These are phyloP conservation scores for Melampsora larici-populina DNA, from an alignment of 1,284 basidiomycete species.

Conservation along the genomic window DNA sequence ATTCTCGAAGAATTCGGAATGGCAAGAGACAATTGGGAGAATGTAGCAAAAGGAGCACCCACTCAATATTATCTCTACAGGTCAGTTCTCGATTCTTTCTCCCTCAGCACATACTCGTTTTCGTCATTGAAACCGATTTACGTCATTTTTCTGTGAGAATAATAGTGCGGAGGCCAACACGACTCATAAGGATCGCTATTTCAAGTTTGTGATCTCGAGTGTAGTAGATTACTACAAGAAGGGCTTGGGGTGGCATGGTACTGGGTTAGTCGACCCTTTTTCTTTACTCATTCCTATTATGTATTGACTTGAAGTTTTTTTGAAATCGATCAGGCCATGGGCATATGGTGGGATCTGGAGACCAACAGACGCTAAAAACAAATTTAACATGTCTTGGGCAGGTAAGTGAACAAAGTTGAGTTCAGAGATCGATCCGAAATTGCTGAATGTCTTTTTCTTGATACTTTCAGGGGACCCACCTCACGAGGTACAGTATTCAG, in stretches of 20 bases:
- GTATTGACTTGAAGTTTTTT: neutral
- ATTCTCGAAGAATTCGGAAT: slow-evolving; percentile 49
- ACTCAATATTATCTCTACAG: slow-evolving; percentile 39
- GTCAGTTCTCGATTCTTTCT: neutral
- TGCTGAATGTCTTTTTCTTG: neutral
- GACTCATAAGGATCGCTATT: slow-evolving; percentile 46
- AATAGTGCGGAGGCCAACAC: slow-evolving; percentile 45
- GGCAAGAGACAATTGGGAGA: slow-evolving; percentile 49
- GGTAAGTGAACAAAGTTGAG: slow-evolving; percentile 43
- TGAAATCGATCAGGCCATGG: slow-evolving; percentile 45
- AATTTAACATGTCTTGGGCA: slow-evolving; percentile 45
- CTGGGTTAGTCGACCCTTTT: slow-evolving; percentile 24
- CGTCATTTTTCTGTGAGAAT: neutral
- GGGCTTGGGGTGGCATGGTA: slow-evolving; percentile 27
- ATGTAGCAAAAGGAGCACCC: slow-evolving; percentile 41
- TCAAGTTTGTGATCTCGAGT: slow-evolving; percentile 43
- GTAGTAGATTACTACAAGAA: slow-evolving; percentile 45
- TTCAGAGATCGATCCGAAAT: neutral
- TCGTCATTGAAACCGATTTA: neutral
- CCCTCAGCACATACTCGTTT: neutral
- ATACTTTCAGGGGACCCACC: slow-evolving; percentile 28
- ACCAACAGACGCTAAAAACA: slow-evolving; percentile 45
- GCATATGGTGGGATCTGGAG: slow-evolving; percentile 47
- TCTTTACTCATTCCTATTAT: neutral
- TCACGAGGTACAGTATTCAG: slow-evolving; percentile 14